phyloP scores from a whole-genome alignment of 2,329 filamentous ascomycete genomes.

The Colletotrichum filicis region DNA sequence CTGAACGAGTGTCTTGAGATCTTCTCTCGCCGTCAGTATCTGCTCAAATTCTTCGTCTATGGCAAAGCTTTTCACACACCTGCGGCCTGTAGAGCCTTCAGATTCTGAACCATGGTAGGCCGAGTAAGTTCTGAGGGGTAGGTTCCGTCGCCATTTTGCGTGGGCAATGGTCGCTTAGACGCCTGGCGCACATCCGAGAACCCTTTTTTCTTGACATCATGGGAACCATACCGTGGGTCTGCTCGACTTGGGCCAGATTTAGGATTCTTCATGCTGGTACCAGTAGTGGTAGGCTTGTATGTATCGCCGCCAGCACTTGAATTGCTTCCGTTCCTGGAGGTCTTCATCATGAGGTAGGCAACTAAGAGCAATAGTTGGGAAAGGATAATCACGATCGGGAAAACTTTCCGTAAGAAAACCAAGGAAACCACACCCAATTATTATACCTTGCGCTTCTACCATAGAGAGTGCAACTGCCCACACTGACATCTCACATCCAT shows the following conservation, averaged over 20 bases:
- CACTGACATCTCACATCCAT: background rate
- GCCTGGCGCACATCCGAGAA: conserved; percentile 52
- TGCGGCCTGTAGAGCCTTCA: conserved; percentile 63
- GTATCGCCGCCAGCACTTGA: background rate
- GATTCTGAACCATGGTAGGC: conserved; percentile 64
- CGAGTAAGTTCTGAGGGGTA: conserved; percentile 61
- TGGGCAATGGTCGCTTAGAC: conserved; percentile 71
- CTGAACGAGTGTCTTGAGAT: conserved; percentile 71
- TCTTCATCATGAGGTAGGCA: conserved; percentile 5
- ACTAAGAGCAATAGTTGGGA: background rate
- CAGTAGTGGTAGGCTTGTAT: background rate
- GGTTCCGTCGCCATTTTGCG: conserved; percentile 70
- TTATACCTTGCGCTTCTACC: background rate
- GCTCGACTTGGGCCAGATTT: conserved; percentile 4
- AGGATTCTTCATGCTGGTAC: background rate
- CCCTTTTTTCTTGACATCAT: conserved; percentile 21
- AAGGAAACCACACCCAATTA: background rate
- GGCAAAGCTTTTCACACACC: conserved; percentile 44
- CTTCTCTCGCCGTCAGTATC: conserved; percentile 47
- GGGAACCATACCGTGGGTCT: conserved; percentile 14
- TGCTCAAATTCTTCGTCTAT: too few species aligned
- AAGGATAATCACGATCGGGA: too few species aligned
- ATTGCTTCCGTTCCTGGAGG: conserved; percentile 15
- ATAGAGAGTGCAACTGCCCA: background rate
- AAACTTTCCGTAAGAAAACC: too few species aligned